These are phyloP conservation scores for Rhypophila decipiens DNA, from an alignment of 495 filamentous ascomycete species.

Conservation along the genomic window DNA sequence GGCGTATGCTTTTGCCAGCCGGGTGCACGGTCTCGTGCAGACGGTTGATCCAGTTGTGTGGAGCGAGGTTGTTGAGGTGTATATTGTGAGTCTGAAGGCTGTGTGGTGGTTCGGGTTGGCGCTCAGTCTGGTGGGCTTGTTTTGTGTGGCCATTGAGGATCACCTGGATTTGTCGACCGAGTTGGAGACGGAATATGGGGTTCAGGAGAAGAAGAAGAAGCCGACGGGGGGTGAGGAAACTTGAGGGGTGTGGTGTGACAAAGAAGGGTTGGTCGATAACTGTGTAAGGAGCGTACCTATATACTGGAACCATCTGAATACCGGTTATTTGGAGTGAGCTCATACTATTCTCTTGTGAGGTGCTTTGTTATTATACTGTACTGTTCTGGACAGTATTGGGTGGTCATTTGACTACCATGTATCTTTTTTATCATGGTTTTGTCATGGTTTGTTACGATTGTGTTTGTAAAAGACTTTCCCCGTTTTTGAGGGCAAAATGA, in stretches of 20 bases:
- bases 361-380: too few relatives aligned
- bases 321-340: too few relatives aligned
- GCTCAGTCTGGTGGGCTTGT: slow-evolving; percentile 13
- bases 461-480: too few relatives aligned
- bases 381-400: too few relatives aligned
- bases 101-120: slow-evolving; percentile 21
- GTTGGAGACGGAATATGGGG: slow-evolving; percentile 30
- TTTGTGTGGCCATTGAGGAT: slow-evolving; percentile 20
- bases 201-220: not conserved
- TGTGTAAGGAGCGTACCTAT: not conserved
- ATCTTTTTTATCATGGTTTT: too few relatives aligned
- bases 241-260: not conserved
- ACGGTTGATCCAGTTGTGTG: slow-evolving; percentile 3
- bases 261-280: not conserved
- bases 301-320: too few relatives aligned
- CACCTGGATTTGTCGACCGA: slow-evolving; percentile 19
- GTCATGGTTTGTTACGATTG: too few relatives aligned
- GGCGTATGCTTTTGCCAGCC: slow-evolving; percentile 6
- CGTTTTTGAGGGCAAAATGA: too few relatives aligned
- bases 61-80: slow-evolving; percentile 19
- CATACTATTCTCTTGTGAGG: too few relatives aligned
- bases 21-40: not conserved
- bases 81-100: slow-evolving; percentile 10
- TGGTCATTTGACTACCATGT: too few relatives aligned
- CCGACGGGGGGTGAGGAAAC: too few relatives aligned